Evolutionary conservation across 1,139 yeast genomes (phyloP).

Genomic region (Schizosaccharomyces versatilis): DNA sequence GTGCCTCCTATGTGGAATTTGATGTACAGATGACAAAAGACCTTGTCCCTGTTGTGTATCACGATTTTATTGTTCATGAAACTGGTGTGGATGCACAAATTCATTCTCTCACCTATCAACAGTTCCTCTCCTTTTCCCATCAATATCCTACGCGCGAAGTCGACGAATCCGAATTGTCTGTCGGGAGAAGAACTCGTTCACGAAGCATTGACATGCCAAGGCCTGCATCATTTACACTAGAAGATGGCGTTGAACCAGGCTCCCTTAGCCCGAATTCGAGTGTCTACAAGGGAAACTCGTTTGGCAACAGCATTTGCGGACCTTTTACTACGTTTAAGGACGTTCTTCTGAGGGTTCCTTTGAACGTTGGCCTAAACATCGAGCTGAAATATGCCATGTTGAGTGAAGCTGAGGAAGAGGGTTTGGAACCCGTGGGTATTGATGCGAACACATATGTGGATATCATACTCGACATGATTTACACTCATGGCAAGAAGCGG

Average conservation of each 20-base stretch:
- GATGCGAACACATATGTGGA: constrained; percentile 58
- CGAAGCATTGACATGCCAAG: no score
- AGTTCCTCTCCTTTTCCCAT: constrained; percentile 40
- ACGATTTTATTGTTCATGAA: constrained; percentile 86
- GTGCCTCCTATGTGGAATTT: constrained; percentile 57
- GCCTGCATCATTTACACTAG: neutral
- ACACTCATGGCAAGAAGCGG: constrained; percentile 56
- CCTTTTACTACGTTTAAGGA: constrained; percentile 77
- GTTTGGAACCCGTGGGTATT: constrained; percentile 64
- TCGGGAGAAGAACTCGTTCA: no score
- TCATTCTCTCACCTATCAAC: constrained; percentile 80
- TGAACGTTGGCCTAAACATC: constrained; percentile 73
- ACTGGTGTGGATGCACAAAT: constrained; percentile 92
- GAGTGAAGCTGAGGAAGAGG: constrained; percentile 75
- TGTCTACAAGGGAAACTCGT: constrained; percentile 74
- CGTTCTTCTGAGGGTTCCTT: constrained; percentile 59
- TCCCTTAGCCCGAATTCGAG: constrained; percentile 28
- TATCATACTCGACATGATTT: constrained; percentile 58
- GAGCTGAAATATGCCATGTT: constrained; percentile 87
- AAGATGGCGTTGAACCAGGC: neutral
- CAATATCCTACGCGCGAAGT: neutral
- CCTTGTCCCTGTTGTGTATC: constrained; percentile 76
- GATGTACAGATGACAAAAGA: constrained; percentile 95
- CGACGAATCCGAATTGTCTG: neutral
- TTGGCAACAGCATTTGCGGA: constrained; percentile 80